Base-by-base conservation (phyloP, 2,329 filamentous ascomycete genomes). In the Blastomyces percursus region DNA sequence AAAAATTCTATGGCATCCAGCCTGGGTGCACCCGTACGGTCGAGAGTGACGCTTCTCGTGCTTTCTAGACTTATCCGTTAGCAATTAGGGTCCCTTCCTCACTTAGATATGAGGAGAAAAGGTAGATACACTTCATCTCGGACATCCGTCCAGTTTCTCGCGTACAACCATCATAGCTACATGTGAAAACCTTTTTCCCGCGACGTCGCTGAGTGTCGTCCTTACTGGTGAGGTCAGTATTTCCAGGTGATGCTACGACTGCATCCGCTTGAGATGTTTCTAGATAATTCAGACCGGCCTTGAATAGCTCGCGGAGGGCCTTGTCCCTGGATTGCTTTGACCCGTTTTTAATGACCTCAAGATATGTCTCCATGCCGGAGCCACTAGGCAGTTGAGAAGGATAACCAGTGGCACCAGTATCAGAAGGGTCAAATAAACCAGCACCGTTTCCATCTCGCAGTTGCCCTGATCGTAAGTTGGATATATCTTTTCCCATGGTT, bases 11-110 rank as follows among this genome's bases (percentile, higher is more conserved):
- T 76, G 73, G 70, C 92, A 96, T 38, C 77, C 75, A 9, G 79
- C 74, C 66, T 86, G 89, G 0, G 91, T 96, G 73, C 92, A 96
- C 14, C 86, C 86, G 66, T 93, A 96, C 0, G 91, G 92, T 66
- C 85, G 86, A 8, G 84, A 81, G 72, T 96, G 92, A 1, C 91
- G 85, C 71, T 91, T 93, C 73, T 84, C 79, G 72, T 96, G 92
- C 73, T 96, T 96, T 66, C 89, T 93, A 35, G 27, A 5, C 16
- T 14, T 30, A 14, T 16, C 21, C 64, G 71, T 72, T 59, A 62
- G 50, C 32, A 16, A 51, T 35, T 11, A 32, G 40, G 1, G 27
- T 62, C 48, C 19, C 40, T 62, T 48, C 19, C 40, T 61, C 14
- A 27, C 19, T 21, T 21, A 48, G 44, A 21, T 11, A 48, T 5